Conservation (phyloP, 768 basidiomycete species). For the Gymnopilus dilepis region DNA sequence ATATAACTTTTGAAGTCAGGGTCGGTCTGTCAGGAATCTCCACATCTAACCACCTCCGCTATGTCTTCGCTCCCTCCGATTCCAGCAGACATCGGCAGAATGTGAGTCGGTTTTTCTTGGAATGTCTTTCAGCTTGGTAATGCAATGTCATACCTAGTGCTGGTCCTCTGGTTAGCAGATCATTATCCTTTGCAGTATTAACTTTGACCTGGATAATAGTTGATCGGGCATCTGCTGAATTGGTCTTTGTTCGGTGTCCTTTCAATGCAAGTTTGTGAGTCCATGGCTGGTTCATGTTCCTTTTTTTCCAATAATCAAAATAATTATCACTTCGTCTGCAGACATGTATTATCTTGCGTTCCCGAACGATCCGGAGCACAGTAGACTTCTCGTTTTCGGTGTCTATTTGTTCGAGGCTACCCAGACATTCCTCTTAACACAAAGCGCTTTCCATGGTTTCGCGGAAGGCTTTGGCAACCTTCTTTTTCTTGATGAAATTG, state of each 20-base stretch:
- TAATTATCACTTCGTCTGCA: background rate
- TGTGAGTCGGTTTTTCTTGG: slow-evolving; percentile 4
- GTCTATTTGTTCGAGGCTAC: slow-evolving; percentile 15
- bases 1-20: slow-evolving; percentile 5
- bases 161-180: slow-evolving; percentile 10
- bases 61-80: slow-evolving; percentile 13
- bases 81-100: slow-evolving; percentile 18
- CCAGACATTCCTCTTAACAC: slow-evolving; percentile 13
- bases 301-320: no score
- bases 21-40: background rate
- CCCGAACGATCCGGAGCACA: slow-evolving; percentile 13
- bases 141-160: background rate
- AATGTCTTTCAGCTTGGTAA: background rate
- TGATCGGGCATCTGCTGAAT: slow-evolving; percentile 13
- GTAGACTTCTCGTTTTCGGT: slow-evolving; percentile 5
- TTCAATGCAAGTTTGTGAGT: slow-evolving; percentile 18
- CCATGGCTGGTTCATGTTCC: background rate
- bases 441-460: slow-evolving; percentile 15
- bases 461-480: slow-evolving; percentile 15
- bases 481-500: slow-evolving; percentile 13
- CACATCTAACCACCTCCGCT: slow-evolving; percentile 2
- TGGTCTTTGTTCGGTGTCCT: slow-evolving; percentile 17
- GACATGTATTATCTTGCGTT: slow-evolving; percentile 21
- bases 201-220: background rate
- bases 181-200: background rate